A percentile compares a stretch with the other conserved stretches of the same genome.
Evolutionary conservation across 495 filamentous ascomycete genomes (phyloP).

Genomic region (Trichocladium uniseriatum): DNA sequence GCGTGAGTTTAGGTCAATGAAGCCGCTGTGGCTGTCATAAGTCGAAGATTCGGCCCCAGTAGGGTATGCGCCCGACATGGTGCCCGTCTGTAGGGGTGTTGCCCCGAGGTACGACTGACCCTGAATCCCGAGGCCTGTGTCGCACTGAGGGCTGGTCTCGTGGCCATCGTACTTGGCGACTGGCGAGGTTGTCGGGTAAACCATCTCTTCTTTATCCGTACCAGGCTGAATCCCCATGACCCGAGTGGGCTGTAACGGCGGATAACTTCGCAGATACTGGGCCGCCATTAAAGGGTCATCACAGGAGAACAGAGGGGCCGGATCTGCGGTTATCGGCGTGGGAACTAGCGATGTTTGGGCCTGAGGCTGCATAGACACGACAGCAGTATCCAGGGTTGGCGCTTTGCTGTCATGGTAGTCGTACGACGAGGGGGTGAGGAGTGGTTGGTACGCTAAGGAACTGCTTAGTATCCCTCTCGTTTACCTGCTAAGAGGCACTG

Average conservation of each 20-base stretch:
- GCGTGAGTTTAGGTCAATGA: background rate
- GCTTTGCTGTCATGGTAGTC: slow-evolving; percentile 24
- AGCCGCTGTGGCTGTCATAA: slow-evolving; percentile 5
- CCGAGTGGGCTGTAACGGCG: slow-evolving; percentile 31
- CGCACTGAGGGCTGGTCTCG: background rate
- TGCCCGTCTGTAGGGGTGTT: background rate
- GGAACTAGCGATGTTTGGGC: slow-evolving; percentile 16
- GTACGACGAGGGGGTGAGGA: slow-evolving; percentile 29
- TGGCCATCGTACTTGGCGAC: slow-evolving; percentile 21
- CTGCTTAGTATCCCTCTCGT: slow-evolving; percentile 5
- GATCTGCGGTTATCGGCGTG: slow-evolving; percentile 15
- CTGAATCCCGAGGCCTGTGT: slow-evolving; percentile 7
- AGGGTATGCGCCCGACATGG: slow-evolving; percentile 5
- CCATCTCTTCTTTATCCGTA: slow-evolving; percentile 35
- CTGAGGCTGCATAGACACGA: slow-evolving; percentile 21
- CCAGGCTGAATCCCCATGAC: slow-evolving; percentile 30
- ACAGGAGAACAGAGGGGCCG: slow-evolving; percentile 22
- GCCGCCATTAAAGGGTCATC: slow-evolving; percentile 26
- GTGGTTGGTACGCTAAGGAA: slow-evolving; percentile 20
- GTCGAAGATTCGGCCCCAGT: slow-evolving; percentile 6
- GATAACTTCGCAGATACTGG: slow-evolving; percentile 32
- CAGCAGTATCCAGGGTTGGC: slow-evolving; percentile 23
- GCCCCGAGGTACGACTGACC: slow-evolving; percentile 4
- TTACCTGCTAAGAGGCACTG: background rate
- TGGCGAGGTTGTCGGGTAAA: slow-evolving; percentile 31